Evolutionary conservation across 2,329 filamentous ascomycete genomes (phyloP).

Genomic region (Didymella sp.): DNA sequence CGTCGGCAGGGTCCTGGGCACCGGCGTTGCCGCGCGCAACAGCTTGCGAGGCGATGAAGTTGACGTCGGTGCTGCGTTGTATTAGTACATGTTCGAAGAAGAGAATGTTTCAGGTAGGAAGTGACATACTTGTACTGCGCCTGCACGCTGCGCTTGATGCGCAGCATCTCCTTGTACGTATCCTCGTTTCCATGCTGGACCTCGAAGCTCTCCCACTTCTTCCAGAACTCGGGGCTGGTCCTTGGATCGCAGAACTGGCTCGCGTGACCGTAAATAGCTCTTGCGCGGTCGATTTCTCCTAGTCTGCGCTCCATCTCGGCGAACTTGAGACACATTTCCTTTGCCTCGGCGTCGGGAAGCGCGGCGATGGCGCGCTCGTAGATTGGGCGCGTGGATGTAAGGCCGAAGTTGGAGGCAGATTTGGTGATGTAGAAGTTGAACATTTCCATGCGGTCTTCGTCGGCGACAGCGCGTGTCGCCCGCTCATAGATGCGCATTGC

Average conservation of each 20-base stretch:
- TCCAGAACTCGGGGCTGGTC: slow-evolving; percentile 89
- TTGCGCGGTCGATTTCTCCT: slow-evolving; percentile 91
- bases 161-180: slow-evolving; percentile 98
- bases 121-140: slow-evolving; percentile 84
- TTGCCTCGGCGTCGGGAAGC: slow-evolving; percentile 90
- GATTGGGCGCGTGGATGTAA: slow-evolving; percentile 91
- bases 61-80: slow-evolving; percentile 79
- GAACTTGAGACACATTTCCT: slow-evolving; percentile 98
- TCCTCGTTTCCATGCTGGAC: slow-evolving; percentile 98
- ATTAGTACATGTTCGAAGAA: slow-evolving; percentile 38
- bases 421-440: slow-evolving; percentile 99
- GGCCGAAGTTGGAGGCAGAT: slow-evolving; percentile 95
- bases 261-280: slow-evolving; percentile 94
- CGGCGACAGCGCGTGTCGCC: slow-evolving; percentile 90
- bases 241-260: slow-evolving; percentile 97
- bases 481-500: slow-evolving; percentile 99
- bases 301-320: slow-evolving; percentile 93
- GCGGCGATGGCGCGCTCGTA: slow-evolving; percentile 95
- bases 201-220: slow-evolving; percentile 96
- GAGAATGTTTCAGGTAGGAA: neutral
- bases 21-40: slow-evolving; percentile 76
- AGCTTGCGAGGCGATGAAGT: slow-evolving; percentile 96
- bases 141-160: slow-evolving; percentile 96
- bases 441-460: slow-evolving; percentile 95
- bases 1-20: slow-evolving; percentile 47